Evolutionary conservation across 306 rosid species (phyloP).

Genomic region (Vigna angularis): DNA sequence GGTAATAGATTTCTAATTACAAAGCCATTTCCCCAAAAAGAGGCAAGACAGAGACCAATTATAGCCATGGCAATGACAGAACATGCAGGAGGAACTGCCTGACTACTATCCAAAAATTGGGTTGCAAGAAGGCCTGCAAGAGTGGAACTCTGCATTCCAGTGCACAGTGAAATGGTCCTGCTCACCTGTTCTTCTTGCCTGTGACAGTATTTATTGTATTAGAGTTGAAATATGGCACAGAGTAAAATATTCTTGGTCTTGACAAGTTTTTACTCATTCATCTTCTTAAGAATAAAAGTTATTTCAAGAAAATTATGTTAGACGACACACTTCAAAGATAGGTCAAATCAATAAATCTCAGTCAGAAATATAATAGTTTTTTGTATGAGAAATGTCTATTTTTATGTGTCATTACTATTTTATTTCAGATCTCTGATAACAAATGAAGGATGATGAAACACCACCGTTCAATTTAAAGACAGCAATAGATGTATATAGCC

Average conservation of each 20-base stretch:
- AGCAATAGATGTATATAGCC: slow-evolving; percentile 3
- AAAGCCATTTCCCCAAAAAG: slow-evolving; percentile 90
- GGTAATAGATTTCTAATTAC: slow-evolving; percentile 71
- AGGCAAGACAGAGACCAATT: slow-evolving; percentile 93
- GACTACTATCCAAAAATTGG: slow-evolving; percentile 90
- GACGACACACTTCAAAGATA: neutral
- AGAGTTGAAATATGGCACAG: slow-evolving; percentile 19
- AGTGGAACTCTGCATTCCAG: slow-evolving; percentile 99
- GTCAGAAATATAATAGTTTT: too few relatives aligned
- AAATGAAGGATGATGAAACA: neutral
- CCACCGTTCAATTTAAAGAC: neutral
- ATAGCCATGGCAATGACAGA: slow-evolving; percentile 94
- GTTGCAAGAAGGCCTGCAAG: slow-evolving; percentile 97
- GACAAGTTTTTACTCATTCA: neutral
- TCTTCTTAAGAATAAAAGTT: slow-evolving; percentile 9
- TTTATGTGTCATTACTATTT: slow-evolving; percentile 20
- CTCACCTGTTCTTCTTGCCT: slow-evolving; percentile 87
- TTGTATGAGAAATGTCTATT: too few relatives aligned
- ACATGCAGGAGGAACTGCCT: slow-evolving; percentile 97
- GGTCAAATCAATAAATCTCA: neutral
- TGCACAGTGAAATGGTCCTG: slow-evolving; percentile 87
- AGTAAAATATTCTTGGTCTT: slow-evolving; percentile 1
- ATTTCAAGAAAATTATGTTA: neutral
- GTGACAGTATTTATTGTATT: slow-evolving; percentile 36
- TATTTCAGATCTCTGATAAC: slow-evolving; percentile 12